Evolutionary conservation across 129 eudicot genomes (phyloP), one percentile per base, ranked within the genome.

Genomic region (Sambucus nigra): DNA sequence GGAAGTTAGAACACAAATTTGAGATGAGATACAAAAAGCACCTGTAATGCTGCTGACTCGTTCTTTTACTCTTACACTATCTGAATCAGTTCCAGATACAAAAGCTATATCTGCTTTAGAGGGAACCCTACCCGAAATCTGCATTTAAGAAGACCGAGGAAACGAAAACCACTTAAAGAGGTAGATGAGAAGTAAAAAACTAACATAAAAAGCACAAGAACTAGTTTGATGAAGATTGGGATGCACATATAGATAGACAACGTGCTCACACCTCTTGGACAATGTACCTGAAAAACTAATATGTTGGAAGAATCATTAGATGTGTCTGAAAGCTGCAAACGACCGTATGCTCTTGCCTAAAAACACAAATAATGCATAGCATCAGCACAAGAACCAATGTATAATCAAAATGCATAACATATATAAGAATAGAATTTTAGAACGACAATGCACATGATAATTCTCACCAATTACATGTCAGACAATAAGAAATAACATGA

Each of bases 271-370:
- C 35, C 60, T 60, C 22, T 44, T 40, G 47, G 51, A 54, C 49
- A 55, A 26, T 2, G 46, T 70, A 92, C 99, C 96, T 92, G 99
- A 63, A 86, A 92, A 29, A 92, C 96, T 54, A 86, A 67, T 63
- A 92, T 76, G 67, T 86, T 92, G 13, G 94, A 65, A 72, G 94
- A 76, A 68, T 66, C 56, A 28, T 72, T 87, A 63, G 87, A 76
- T 46, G 81, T 67, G 51, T 86, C 91, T 33, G 96, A 78, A 67
- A 92, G 99, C 76, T 92, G 84, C 62, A 92, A 66, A 40, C 73
- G 82, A 17, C 84, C 78, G 65, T 66, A 59, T 55, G 35, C 70
- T 71, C 85, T 86, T 35, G 73, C 87, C 99, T 91, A 61, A 50
- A 32, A 66, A 64, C 61, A 53, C 8, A 56, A 25, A 8, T 20